Percentiles rank a stretch among this genome's conserved stretches.
Evolutionary conservation across 2,329 filamentous ascomycete species (phyloP).

Genomic region (Atkinsonella hypoxylon): DNA sequence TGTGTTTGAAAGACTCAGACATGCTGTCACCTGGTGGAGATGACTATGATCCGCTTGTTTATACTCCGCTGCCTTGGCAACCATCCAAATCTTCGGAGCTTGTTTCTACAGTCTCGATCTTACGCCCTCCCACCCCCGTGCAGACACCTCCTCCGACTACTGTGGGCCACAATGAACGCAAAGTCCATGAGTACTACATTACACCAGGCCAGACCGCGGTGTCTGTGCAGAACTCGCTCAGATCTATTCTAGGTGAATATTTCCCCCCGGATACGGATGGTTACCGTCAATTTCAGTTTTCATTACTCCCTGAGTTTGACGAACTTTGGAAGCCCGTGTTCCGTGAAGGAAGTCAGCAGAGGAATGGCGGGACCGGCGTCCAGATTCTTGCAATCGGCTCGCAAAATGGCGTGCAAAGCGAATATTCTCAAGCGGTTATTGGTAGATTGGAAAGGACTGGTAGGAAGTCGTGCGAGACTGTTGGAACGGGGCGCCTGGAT

Average conservation of each 20-base stretch:
- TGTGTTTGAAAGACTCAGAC: background rate
- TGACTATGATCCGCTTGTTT: slow-evolving; percentile 38
- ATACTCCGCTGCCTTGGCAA: slow-evolving; percentile 16
- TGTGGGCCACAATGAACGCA: slow-evolving; percentile 18
- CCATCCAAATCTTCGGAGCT: slow-evolving; percentile 12
- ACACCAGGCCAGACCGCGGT: slow-evolving; percentile 34
- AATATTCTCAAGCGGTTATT: slow-evolving; percentile 35
- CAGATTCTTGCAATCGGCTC: slow-evolving; percentile 49
- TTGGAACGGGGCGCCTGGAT: slow-evolving; percentile 44
- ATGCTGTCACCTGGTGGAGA: slow-evolving; percentile 11
- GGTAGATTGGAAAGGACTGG: slow-evolving; percentile 44
- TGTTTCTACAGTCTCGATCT: slow-evolving; percentile 14
- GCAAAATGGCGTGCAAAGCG: slow-evolving; percentile 39
- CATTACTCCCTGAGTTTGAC: slow-evolving; percentile 35
- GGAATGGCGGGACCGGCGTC: slow-evolving; percentile 31
- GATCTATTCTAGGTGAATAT: slow-evolving; percentile 37
- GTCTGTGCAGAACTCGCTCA: slow-evolving; percentile 43
- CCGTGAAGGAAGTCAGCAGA: slow-evolving; percentile 19
- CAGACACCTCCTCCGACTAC: slow-evolving; percentile 28
- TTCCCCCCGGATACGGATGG: slow-evolving; percentile 36
- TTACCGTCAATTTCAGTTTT: slow-evolving; percentile 36
- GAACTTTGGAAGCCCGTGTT: slow-evolving; percentile 43
- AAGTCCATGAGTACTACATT: slow-evolving; percentile 33
- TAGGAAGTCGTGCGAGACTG: slow-evolving; percentile 33
- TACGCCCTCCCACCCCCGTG: slow-evolving; percentile 29